These are phyloP conservation scores for Erodium moschatum DNA, from an alignment of 441 rosid genomes.

Conservation along the genomic window DNA sequence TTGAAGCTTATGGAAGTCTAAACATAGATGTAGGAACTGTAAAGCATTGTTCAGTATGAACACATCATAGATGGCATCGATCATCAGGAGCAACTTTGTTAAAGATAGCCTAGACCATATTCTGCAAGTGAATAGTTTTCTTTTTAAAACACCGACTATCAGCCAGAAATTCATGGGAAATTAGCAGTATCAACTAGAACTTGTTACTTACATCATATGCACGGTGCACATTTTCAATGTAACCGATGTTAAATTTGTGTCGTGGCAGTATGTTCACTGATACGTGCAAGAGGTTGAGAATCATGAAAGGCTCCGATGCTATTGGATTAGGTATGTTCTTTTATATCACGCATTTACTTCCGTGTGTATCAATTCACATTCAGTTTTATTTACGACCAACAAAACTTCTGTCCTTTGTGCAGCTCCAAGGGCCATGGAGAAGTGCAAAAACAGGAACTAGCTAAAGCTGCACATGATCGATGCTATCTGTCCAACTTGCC, in stretches of 20 bases:
- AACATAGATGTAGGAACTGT: too few relatives aligned
- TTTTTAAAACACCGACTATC: not conserved
- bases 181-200: not conserved
- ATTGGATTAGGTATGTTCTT: slow-evolving; percentile 36
- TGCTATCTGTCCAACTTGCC: slow-evolving; percentile 26
- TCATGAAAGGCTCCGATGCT: slow-evolving; percentile 27
- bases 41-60: not conserved
- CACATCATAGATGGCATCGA: not conserved
- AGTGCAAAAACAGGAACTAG: slow-evolving; percentile 47
- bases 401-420: slow-evolving; percentile 17
- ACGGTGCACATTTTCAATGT: slow-evolving; percentile 12
- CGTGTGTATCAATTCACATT: not conserved
- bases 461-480: slow-evolving; percentile 11
- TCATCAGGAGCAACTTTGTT: too few relatives aligned
- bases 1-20: too few relatives aligned
- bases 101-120: not conserved
- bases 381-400: not conserved
- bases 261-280: slow-evolving; percentile 37
- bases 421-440: slow-evolving; percentile 69
- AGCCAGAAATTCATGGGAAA: not conserved
- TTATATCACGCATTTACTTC: too few relatives aligned
- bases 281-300: slow-evolving; percentile 34
- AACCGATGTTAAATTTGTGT: slow-evolving; percentile 15
- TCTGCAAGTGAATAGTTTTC: not conserved
- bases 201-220: not conserved